Evolutionary conservation across 2,329 filamentous ascomycete genomes (phyloP).

Genomic region (Magnaporthiopsis rhizophila): DNA sequence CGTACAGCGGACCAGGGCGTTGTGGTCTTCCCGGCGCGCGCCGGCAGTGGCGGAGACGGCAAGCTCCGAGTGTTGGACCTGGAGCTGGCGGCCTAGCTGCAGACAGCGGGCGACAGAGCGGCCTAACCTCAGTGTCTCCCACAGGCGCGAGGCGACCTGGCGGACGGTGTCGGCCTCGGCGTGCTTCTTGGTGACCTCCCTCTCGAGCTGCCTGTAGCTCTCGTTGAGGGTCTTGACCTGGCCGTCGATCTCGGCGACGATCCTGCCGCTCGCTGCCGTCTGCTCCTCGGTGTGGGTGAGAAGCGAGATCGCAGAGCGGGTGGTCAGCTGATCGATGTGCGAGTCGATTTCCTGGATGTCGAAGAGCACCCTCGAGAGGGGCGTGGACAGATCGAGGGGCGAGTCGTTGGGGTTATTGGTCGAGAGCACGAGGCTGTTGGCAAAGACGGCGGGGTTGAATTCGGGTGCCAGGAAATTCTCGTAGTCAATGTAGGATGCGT

Average conservation of each 20-base stretch:
- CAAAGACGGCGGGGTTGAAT: conserved; percentile 76
- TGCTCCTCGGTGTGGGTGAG: conserved; percentile 70
- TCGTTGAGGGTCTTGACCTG: conserved; percentile 76
- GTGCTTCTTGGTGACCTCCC: conserved; percentile 79
- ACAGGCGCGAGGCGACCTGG: conserved; percentile 67
- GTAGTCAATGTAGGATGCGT: conserved; percentile 90
- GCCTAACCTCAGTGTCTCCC: conserved; percentile 70
- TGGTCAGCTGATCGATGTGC: conserved; percentile 84
- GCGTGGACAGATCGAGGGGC: conserved; percentile 86
- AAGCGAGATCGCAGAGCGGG: conserved; percentile 72
- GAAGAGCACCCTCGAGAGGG: conserved; percentile 87
- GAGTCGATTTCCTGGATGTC: conserved; percentile 96
- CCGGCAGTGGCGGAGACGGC: conserved; percentile 25
- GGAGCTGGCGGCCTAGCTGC: conserved; percentile 75
- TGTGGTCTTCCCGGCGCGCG: conserved; percentile 59
- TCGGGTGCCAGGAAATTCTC: conserved; percentile 77
- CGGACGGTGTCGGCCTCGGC: conserved; percentile 78
- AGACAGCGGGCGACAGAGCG: conserved; percentile 71
- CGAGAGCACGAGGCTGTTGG: conserved; percentile 77
- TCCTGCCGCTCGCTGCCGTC: conserved; percentile 60
- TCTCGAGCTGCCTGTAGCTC: conserved; percentile 77
- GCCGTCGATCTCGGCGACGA: conserved; percentile 68
- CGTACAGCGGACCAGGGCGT: conserved; percentile 72
- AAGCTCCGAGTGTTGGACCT: conserved; percentile 73
- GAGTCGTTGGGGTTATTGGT: conserved; percentile 91